Base-by-base conservation (phyloP, 139 green algal species). In the Coelastrella sp. region DNA sequence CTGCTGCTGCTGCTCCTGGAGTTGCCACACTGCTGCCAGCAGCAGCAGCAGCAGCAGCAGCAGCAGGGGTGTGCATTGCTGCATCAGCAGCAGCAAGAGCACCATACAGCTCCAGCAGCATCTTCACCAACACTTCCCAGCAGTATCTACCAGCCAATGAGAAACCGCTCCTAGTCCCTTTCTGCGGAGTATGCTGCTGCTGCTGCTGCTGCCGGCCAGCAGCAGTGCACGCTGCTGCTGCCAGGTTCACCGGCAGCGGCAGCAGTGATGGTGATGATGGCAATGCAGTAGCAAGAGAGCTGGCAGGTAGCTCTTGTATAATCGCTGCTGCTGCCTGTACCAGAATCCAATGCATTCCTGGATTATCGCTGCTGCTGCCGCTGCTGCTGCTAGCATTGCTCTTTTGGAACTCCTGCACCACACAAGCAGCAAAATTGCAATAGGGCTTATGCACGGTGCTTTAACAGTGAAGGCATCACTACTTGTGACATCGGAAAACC, bases 301-400 rank as follows among this genome's bases (percentile, higher is more conserved):
- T 6, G n/a, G 68, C 38, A 2, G 68, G 68, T 27, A 77, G 38
- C 37, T 77, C 38, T 38, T 23, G 57, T 32, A 77, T 15, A n/a
- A 59, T 8, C 6, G 38, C 38, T 38, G 68, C 68, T 38, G 45
- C 40, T 37, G 38, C 21, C 3, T 48, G 68, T 38, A 59, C 38
- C 21, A 77, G 43, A 21, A 77, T 3, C 4, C 3, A 2, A 6
- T n/a, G 38, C 45, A 48, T 30, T 74, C 32, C 32, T 21, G 27
- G 8, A 11, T 0, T 77, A 35, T 43, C 15, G 15, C 5, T 75
- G 7, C 25, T 45, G 19, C 19, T 45, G 30, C 34, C 25, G 64
- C 64, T 74, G 11, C 66, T 75, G 68, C 68, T 76, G 68, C 38
- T 77, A 34, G 6, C 8, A 19, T 17, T 73, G 63, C 63, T 73